Base-by-base conservation (phyloP, 2,329 filamentous ascomycete species). In the Plenodomus biglobosus region DNA sequence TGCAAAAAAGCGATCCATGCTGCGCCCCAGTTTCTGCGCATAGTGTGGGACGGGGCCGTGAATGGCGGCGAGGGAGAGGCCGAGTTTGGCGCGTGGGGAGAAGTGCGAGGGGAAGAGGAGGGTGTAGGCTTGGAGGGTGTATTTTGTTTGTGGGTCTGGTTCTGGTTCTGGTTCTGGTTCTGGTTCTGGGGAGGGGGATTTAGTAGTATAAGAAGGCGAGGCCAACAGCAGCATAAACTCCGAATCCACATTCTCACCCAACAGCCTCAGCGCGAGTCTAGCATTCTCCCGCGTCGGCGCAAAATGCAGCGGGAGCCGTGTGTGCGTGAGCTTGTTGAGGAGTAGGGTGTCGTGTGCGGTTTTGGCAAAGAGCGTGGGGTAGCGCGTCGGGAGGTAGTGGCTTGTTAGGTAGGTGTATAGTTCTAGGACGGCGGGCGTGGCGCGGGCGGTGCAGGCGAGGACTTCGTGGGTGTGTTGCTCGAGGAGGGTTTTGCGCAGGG, bases 1-100 rank as follows among this genome's bases (percentile, higher is more conserved):
- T 1, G 78, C 75, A 61, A 86, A 85, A 68, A 82, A 85, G 1
- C 80, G 71, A 60, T 86, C 83, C 83, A 86, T 86, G 42, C 75
- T 78, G 41, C 72, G 76, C 57, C 80, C 79, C 0, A 86, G 58
- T 58, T 83, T 85, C 38, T 74, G 65, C 24, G 62, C 69, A 60
- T 86, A 86, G 6, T 77, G 75, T 0, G 83, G 83, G 0, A 86
- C 82, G 0, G 83, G 83, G 0, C 40, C 64, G 59, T 86, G 84
- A 55, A 86, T 85, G 21, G 76, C 73, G 0, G 76, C 70, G 0
- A 86, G 71, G 0, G 74, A 72, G 11, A 76, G 68, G 1, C 76
- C 77, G 8, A 85, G 73, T 52, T 85, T 85, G 39, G 75, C 58
- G n/a, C 68, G 68, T 1, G 81, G 77, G 56, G 79, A 72, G 70